Percentiles rank a stretch among this genome's conserved stretches.
Conservation (phyloP, 306 rosid species). For the Crotalaria pallida region DNA sequence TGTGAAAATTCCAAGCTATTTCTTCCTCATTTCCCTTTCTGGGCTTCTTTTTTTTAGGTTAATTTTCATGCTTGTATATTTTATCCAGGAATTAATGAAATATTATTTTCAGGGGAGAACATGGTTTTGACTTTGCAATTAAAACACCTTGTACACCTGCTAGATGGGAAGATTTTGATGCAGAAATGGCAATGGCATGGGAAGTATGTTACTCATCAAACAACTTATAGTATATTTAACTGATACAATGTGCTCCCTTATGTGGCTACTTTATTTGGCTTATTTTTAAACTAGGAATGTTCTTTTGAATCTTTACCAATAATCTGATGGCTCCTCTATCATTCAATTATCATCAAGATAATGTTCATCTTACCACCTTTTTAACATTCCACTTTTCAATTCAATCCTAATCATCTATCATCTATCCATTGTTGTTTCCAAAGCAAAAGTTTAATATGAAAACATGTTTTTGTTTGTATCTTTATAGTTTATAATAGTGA, state of each 20-base stretch:
- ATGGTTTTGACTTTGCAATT: constrained; percentile 84
- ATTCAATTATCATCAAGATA: neutral
- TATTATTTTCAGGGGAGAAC: constrained; percentile 56
- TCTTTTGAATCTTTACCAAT: neutral
- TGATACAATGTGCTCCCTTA: neutral
- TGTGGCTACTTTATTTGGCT: neutral
- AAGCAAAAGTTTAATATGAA: neutral
- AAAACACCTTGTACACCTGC: constrained; percentile 82
- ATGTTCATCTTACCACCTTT: too few relatives aligned
- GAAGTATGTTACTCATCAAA: constrained; percentile 53
- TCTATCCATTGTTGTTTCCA: too few relatives aligned
- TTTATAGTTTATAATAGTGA: neutral
- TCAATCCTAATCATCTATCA: too few relatives aligned
- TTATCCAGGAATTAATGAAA: constrained; percentile 9
- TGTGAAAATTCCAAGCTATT: constrained; percentile 18
- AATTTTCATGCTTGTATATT: neutral
- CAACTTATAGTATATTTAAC: constrained; percentile 3
- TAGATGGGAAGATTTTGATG: constrained; percentile 92
- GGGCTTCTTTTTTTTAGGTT: neutral
- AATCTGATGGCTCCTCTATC: neutral
- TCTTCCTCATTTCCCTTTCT: neutral
- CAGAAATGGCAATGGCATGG: constrained; percentile 91
- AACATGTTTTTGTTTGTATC: neutral
- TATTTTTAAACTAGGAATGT: neutral
- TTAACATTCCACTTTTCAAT: too few relatives aligned